These are phyloP conservation scores for Athelia sp. DNA, from an alignment of 1,284 basidiomycete genomes.

Conservation along the genomic window DNA sequence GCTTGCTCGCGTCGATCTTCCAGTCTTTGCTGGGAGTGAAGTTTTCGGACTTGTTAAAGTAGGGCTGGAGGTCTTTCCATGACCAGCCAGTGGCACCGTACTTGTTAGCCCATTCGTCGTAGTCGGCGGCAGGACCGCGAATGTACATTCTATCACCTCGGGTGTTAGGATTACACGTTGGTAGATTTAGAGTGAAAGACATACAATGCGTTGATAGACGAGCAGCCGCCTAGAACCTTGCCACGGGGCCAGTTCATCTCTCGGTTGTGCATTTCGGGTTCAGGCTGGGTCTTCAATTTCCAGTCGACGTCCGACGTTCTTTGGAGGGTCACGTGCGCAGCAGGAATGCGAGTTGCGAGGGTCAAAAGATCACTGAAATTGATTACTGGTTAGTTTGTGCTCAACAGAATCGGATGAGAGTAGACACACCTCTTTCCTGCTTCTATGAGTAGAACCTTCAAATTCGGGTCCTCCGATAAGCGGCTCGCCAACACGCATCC, in stretches of 20 bases:
- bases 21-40: conserved; percentile 13
- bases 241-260: conserved; percentile 24
- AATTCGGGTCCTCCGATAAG: conserved; percentile 51
- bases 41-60: conserved; percentile 25
- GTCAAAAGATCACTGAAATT: not conserved
- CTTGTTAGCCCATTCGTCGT: not conserved
- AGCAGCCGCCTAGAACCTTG: conserved; percentile 30
- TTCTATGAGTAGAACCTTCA: conserved; percentile 60
- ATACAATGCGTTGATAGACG: conserved; percentile 25
- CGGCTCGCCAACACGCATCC: conserved; percentile 66
- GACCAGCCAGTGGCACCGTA: not conserved
- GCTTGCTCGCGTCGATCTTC: not conserved
- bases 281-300: not conserved
- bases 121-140: not conserved
- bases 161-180: not conserved
- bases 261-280: conserved; percentile 10
- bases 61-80: conserved; percentile 15
- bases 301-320: not conserved
- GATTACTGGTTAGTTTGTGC: not conserved
- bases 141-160: not conserved
- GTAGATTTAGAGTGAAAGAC: conserved; percentile 4
- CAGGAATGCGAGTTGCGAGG: not conserved
- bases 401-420: too few relatives aligned
- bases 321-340: not conserved
- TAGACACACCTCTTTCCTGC: conserved; percentile 51